A percentile compares a stretch with the other conserved stretches of the same genome.
phyloP scores from a whole-genome alignment of 192 early-diverging fungal genomes.

The Coemansia sp. region DNA sequence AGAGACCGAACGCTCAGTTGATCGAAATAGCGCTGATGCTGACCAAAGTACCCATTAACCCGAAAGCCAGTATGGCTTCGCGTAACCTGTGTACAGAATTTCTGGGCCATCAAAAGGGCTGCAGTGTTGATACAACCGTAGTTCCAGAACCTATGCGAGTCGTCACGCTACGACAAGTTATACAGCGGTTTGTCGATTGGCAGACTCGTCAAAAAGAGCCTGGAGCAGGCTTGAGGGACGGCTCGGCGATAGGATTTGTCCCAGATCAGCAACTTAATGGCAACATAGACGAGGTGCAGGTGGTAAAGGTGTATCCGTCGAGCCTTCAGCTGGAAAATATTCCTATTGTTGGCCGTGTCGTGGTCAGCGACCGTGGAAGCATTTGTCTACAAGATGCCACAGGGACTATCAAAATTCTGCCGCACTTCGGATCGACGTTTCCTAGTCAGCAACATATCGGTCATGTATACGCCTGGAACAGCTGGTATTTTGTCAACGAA shows the following conservation, averaged over 20 bases:
- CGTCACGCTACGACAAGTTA: slow-evolving; percentile 21
- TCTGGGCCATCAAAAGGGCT: slow-evolving; percentile 12
- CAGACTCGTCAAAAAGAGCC: neutral
- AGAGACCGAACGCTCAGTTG: neutral
- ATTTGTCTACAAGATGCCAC: slow-evolving; percentile 42
- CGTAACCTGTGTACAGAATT: slow-evolving; percentile 17
- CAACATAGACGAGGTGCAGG: neutral
- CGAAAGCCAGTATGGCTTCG: neutral
- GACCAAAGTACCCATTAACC: neutral
- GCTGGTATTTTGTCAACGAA: slow-evolving; percentile 32
- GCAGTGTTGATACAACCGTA: slow-evolving; percentile 4
- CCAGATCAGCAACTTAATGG: neutral
- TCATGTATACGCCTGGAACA: slow-evolving; percentile 33
- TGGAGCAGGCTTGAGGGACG: neutral
- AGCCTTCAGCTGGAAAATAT: slow-evolving; percentile 23
- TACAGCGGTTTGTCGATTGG: slow-evolving; percentile 18
- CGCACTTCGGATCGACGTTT: slow-evolving; percentile 7
- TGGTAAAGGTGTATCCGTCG: slow-evolving; percentile 11
- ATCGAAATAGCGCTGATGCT: slow-evolving; percentile 22
- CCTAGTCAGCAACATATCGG: slow-evolving; percentile 34
- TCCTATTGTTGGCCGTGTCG: slow-evolving; percentile 32
- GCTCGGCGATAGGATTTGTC: neutral
- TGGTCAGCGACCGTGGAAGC: slow-evolving; percentile 23
- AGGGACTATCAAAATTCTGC: slow-evolving; percentile 7
- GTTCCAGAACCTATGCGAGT: slow-evolving; percentile 5